A percentile compares a stretch with the other conserved stretches of the same genome.
Evolutionary conservation across 225 moss, liverwort and hornwort species (phyloP).

Genomic region (Sphagnum tenellum): DNA sequence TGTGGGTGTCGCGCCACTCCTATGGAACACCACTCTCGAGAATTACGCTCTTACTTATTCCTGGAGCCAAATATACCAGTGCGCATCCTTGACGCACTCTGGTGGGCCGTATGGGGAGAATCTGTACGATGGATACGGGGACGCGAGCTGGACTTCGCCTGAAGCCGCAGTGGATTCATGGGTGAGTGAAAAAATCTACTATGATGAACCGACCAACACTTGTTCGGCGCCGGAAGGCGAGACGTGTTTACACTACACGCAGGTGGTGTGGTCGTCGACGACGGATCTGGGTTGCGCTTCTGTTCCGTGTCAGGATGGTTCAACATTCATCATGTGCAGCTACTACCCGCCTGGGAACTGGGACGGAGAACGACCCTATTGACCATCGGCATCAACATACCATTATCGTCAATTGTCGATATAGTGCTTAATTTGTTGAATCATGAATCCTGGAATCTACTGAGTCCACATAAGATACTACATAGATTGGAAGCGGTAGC

Average conservation of each 20-base stretch:
- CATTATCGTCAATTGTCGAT: too few relatives aligned
- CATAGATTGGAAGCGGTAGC: too few relatives aligned
- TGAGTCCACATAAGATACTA: too few relatives aligned
- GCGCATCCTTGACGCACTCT: background rate
- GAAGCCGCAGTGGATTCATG: background rate
- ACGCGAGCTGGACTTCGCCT: background rate
- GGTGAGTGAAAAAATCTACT: slow-evolving; percentile 1
- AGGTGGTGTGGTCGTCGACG: slow-evolving; percentile 1
- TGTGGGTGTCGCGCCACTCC: background rate
- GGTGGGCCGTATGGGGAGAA: slow-evolving; percentile 3
- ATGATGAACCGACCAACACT: background rate
- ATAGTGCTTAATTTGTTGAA: too few relatives aligned
- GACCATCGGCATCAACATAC: background rate
- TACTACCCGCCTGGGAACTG: slow-evolving; percentile 1
- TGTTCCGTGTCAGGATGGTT: background rate
- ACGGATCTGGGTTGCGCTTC: background rate
- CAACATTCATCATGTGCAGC: background rate
- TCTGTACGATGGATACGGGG: background rate
- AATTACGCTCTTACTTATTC: background rate
- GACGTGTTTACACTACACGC: slow-evolving; percentile 3
- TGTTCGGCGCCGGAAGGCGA: background rate
- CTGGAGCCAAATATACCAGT: background rate
- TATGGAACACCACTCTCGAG: background rate
- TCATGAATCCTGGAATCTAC: too few relatives aligned
- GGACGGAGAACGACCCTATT: background rate